Conservation (phyloP, 345 rosid species). For the Citrus inodora region DNA sequence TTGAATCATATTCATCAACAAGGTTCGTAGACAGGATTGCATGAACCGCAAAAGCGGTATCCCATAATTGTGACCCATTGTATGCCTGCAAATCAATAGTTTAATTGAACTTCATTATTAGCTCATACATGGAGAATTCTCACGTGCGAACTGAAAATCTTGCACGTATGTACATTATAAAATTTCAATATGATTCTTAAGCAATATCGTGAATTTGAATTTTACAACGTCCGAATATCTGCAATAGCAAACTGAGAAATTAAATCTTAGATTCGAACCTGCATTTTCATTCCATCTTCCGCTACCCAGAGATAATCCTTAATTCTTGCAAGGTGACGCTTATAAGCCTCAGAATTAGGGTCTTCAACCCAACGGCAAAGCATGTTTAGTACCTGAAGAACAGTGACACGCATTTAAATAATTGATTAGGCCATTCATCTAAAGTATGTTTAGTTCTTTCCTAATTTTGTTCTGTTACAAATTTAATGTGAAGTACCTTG, state of each 20-base stretch:
- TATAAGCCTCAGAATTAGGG: conserved; percentile 44
- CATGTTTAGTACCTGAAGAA: conserved; percentile 46
- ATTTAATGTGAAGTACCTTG: conserved; percentile 44
- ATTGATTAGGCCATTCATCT: neutral
- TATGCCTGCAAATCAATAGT: conserved; percentile 38
- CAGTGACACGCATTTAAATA: no score
- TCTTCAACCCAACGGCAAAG: conserved; percentile 59
- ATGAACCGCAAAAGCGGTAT: conserved; percentile 56
- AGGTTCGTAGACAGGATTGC: conserved; percentile 49
- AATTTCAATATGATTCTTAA: neutral
- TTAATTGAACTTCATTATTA: neutral
- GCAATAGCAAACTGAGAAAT: neutral
- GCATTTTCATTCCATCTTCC: conserved; percentile 72
- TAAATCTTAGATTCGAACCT: conserved; percentile 16
- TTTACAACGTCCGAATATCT: neutral
- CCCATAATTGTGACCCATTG: conserved; percentile 78
- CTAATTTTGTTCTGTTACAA: no score
- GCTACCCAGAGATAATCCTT: conserved; percentile 62
- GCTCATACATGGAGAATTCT: neutral
- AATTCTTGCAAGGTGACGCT: conserved; percentile 44
- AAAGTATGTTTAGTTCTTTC: no score
- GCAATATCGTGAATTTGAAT: no score
- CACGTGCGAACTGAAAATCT: neutral
- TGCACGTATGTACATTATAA: neutral
- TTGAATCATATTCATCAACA: conserved; percentile 32